Conservation (phyloP, 495 filamentous ascomycete species). For the Penicillium paxilli region DNA sequence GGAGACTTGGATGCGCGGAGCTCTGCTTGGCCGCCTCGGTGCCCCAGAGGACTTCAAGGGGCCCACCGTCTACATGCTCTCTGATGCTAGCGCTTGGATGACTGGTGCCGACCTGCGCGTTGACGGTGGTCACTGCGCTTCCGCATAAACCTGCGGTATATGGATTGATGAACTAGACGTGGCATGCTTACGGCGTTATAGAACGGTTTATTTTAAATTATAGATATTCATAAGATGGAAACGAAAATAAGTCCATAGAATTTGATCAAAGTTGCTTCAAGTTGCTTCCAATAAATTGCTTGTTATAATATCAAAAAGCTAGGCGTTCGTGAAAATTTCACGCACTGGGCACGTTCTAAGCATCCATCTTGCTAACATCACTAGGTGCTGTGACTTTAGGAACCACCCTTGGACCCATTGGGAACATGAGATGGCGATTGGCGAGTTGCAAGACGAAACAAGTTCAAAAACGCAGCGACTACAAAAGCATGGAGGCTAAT, state of each 20-base stretch:
- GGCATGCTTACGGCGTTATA: constrained; percentile 18
- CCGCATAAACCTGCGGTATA: constrained; percentile 17
- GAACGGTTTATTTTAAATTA: not conserved
- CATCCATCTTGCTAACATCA: too few species aligned
- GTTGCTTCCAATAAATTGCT: not conserved
- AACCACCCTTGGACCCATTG: too few species aligned
- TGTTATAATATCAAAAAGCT: too few species aligned
- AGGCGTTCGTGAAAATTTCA: too few species aligned
- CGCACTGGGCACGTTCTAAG: too few species aligned
- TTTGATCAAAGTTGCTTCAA: too few species aligned
- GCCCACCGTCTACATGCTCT: constrained; percentile 43
- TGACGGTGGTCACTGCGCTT: constrained; percentile 43
- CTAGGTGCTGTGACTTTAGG: too few species aligned
- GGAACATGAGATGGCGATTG: too few species aligned
- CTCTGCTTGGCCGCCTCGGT: constrained; percentile 39
- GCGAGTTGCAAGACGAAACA: too few species aligned
- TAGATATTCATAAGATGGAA: not conserved
- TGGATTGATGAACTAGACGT: constrained; percentile 10
- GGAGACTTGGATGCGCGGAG: constrained; percentile 36
- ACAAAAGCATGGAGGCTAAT: too few species aligned
- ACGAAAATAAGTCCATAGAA: too few species aligned
- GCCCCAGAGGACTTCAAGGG: constrained; percentile 43
- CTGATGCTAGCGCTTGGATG: constrained; percentile 42
- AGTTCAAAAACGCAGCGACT: too few species aligned
- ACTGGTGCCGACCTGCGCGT: constrained; percentile 40